Conservation (phyloP, 345 rosid species). For the Gossypium mustelinum region DNA sequence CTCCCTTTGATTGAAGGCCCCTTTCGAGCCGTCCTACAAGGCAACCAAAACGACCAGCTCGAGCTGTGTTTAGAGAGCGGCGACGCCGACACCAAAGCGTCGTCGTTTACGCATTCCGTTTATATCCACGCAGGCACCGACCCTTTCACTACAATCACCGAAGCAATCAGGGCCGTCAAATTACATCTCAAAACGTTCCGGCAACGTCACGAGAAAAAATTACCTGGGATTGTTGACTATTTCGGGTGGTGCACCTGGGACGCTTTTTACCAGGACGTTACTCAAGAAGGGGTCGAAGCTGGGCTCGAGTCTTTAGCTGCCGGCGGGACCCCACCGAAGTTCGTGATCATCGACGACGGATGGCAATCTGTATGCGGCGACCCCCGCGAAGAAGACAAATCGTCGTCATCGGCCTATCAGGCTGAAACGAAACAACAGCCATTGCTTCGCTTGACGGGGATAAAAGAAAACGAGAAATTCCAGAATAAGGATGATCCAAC, state of each 20-base stretch:
- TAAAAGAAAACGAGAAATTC: constrained; percentile 73
- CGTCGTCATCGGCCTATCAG: neutral
- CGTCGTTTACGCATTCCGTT: constrained; percentile 67
- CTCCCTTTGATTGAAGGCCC: constrained; percentile 82
- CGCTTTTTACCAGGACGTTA: constrained; percentile 90
- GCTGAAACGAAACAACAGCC: constrained; percentile 36
- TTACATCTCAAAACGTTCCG: constrained; percentile 70
- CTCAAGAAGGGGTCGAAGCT: constrained; percentile 88
- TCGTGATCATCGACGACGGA: constrained; percentile 92
- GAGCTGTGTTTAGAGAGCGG: constrained; percentile 96
- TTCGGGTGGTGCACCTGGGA: constrained; percentile 99
- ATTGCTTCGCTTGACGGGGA: constrained; percentile 60
- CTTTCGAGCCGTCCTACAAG: constrained; percentile 75
- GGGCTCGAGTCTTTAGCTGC: constrained; percentile 59
- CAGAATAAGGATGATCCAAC: constrained; percentile 59
- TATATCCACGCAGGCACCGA: constrained; percentile 74
- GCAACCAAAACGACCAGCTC: constrained; percentile 61
- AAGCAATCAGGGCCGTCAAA: constrained; percentile 67
- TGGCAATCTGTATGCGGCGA: constrained; percentile 86
- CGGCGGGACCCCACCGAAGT: constrained; percentile 80
- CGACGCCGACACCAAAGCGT: constrained; percentile 49
- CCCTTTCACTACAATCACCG: constrained; percentile 67
- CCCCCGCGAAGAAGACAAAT: constrained; percentile 4
- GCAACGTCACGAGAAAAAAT: constrained; percentile 81
- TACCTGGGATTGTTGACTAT: constrained; percentile 71